These are phyloP conservation scores for Solanum bulbocastanum DNA, from an alignment of 257 asterid species.

Conservation along the genomic window DNA sequence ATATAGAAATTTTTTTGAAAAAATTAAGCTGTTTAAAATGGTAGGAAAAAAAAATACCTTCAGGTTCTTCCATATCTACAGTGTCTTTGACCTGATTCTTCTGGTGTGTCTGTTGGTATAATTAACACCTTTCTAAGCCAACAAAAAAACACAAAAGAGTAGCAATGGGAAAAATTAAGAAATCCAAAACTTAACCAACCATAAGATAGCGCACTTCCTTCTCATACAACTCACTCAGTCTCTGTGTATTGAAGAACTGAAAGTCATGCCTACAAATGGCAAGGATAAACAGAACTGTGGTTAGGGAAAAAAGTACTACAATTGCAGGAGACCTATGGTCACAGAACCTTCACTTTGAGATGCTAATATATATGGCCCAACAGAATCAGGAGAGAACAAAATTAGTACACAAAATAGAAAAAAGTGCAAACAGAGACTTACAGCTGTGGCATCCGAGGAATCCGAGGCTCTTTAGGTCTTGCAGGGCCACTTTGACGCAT, in stretches of 20 bases:
- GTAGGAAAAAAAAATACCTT: slow-evolving; percentile 31
- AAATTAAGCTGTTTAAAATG: neutral
- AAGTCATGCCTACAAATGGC: slow-evolving; percentile 72
- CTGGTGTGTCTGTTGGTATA: slow-evolving; percentile 61
- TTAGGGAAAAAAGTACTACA: neutral
- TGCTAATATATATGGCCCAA: neutral
- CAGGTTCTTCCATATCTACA: slow-evolving; percentile 84
- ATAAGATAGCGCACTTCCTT: slow-evolving; percentile 95
- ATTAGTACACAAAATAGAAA: neutral
- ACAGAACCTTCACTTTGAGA: neutral
- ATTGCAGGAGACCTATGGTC: neutral
- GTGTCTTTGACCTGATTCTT: slow-evolving; percentile 84
- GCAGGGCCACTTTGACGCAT: slow-evolving; percentile 98
- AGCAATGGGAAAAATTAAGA: neutral
- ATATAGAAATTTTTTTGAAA: neutral
- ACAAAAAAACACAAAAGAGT: neutral
- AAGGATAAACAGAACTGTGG: neutral
- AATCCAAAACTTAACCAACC: slow-evolving; percentile 43
- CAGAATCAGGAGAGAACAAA: neutral
- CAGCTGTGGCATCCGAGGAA: slow-evolving; percentile 99
- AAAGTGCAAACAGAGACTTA: slow-evolving; percentile 14
- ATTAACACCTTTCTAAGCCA: slow-evolving; percentile 7
- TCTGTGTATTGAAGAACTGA: slow-evolving; percentile 93
- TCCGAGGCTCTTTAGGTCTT: slow-evolving; percentile 92
- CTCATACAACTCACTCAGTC: slow-evolving; percentile 92